phyloP scores from a whole-genome alignment of 371 early-diverging fungal genomes.

The Haplosporangium sp. region DNA sequence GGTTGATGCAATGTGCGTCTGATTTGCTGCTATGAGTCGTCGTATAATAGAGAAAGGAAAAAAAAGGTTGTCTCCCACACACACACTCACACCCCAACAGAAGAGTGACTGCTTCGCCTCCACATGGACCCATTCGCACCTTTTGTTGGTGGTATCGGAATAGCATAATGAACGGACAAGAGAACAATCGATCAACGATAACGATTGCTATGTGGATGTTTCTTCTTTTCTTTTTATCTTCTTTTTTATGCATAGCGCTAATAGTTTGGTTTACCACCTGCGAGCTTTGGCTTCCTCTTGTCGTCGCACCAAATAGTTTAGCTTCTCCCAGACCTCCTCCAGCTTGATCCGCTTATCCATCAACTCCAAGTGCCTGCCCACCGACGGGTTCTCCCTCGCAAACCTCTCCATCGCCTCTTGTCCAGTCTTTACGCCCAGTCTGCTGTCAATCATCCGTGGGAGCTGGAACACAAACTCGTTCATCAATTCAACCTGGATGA shows the following conservation, averaged over 20 bases:
- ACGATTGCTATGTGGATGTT: too few relatives aligned
- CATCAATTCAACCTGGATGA: conserved; percentile 94
- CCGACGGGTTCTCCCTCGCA: conserved; percentile 90
- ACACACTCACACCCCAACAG: too few relatives aligned
- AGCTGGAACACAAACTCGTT: conserved; percentile 98
- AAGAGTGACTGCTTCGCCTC: too few relatives aligned
- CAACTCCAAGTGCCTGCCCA: conserved; percentile 85
- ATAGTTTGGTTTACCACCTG: conserved; percentile 27
- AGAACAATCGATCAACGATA: too few relatives aligned
- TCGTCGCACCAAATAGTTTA: conserved; percentile 72
- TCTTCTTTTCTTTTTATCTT: background rate
- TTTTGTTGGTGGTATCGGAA: too few relatives aligned
- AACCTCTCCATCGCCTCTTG: conserved; percentile 84
- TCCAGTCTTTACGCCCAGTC: conserved; percentile 73
- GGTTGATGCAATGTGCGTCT: too few relatives aligned
- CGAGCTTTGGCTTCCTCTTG: conserved; percentile 65
- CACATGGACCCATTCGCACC: too few relatives aligned
- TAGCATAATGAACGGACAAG: too few relatives aligned
- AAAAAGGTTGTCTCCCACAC: too few relatives aligned
- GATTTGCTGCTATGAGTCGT: too few relatives aligned
- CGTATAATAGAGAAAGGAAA: too few relatives aligned
- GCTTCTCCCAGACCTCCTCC: conserved; percentile 81
- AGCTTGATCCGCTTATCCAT: conserved; percentile 86
- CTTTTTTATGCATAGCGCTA: conserved; percentile 7
- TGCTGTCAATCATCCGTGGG: conserved; percentile 92